A percentile compares a stretch with the other conserved stretches of the same genome.
phyloP scores from a whole-genome alignment of 176 grass and related monocot genomes.

The Carex myosuroides region DNA sequence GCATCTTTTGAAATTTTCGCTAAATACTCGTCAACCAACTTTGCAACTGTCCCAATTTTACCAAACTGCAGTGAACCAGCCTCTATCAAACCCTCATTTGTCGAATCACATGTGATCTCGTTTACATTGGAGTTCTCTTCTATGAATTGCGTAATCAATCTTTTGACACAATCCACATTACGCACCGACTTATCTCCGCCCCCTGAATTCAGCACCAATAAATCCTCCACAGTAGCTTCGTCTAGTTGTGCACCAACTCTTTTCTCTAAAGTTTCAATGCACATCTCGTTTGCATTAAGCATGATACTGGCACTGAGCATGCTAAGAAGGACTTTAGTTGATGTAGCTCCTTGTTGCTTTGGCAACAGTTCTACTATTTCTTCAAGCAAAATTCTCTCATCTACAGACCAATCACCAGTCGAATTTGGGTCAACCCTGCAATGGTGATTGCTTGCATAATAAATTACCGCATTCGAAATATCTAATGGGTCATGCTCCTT shows the following conservation, averaged over 20 bases:
- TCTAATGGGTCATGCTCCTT: slow-evolving; percentile 56
- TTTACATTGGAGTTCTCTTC: slow-evolving; percentile 28
- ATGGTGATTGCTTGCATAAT: slow-evolving; percentile 60
- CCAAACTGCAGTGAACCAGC: slow-evolving; percentile 10
- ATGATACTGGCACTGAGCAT: slow-evolving; percentile 73
- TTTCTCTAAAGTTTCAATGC: slow-evolving; percentile 69
- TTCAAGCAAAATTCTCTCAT: slow-evolving; percentile 81
- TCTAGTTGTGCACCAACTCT: slow-evolving; percentile 71
- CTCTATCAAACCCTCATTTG: slow-evolving; percentile 36
- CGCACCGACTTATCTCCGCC: slow-evolving; percentile 46
- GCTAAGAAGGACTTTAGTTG: slow-evolving; percentile 56
- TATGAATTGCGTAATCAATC: slow-evolving; percentile 83
- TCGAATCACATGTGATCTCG: slow-evolving; percentile 17
- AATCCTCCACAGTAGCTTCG: slow-evolving; percentile 65
- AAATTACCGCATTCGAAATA: slow-evolving; percentile 53
- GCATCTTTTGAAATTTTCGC: slow-evolving; percentile 57
- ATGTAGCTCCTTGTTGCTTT: slow-evolving; percentile 56
- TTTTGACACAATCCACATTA: slow-evolving; percentile 75
- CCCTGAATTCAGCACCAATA: slow-evolving; percentile 69
- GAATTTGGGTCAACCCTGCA: slow-evolving; percentile 51
- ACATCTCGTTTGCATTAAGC: slow-evolving; percentile 61
- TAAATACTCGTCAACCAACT: slow-evolving; percentile 72
- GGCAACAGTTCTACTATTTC: slow-evolving; percentile 89
- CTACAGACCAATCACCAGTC: slow-evolving; percentile 53
- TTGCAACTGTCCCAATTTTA: slow-evolving; percentile 57